Conservation (phyloP, 163 green algal genomes). For the Chlorella variabilis region DNA sequence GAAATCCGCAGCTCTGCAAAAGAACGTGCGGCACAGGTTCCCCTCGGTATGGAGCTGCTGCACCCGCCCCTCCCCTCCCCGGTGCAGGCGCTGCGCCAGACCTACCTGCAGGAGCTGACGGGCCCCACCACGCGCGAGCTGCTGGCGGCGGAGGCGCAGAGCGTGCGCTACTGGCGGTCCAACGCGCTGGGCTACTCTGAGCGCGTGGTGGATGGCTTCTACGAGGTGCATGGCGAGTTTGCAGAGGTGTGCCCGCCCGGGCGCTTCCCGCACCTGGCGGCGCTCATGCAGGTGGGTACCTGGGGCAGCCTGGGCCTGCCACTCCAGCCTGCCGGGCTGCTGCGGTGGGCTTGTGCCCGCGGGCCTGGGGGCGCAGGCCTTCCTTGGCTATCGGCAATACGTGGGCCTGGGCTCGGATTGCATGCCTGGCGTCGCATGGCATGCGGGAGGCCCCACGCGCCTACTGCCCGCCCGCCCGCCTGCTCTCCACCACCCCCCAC, state of each 20-base stretch:
- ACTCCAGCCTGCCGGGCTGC: no score
- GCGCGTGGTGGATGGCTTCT: conserved; percentile 50
- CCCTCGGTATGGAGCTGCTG: no score
- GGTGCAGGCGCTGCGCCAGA: neutral
- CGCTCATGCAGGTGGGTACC: conserved; percentile 44
- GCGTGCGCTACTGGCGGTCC: neutral
- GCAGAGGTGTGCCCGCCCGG: conserved; percentile 45
- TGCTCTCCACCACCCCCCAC: neutral
- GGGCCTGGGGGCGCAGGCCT: no score
- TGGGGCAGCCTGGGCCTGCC: no score
- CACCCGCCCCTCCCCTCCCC: neutral
- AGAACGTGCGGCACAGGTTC: no score
- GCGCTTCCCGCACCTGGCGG: conserved; percentile 54
- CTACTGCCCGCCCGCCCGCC: no score
- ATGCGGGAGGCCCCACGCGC: no score
- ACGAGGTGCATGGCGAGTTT: conserved; percentile 62
- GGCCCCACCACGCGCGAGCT: conserved; percentile 1
- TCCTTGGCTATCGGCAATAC: no score
- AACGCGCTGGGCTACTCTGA: neutral
- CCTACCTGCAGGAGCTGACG: conserved; percentile 8
- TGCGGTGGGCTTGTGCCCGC: no score
- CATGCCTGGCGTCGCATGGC: no score
- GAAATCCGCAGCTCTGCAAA: neutral
- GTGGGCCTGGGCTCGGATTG: no score
- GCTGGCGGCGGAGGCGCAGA: conserved; percentile 28